Base-by-base conservation (phyloP, 345 rosid species). In the Pistacia atlantica region DNA sequence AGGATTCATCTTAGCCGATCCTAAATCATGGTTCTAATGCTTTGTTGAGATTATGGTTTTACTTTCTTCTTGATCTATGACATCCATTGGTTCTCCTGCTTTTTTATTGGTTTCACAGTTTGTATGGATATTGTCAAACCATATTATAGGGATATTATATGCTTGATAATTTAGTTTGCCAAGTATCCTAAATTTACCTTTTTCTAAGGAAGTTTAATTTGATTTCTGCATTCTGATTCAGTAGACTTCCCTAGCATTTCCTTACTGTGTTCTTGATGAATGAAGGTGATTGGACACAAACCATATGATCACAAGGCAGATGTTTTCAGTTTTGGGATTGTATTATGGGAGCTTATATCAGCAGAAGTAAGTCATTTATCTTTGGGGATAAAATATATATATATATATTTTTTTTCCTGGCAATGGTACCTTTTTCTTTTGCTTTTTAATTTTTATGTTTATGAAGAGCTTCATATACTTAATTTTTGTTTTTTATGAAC, bases 211-310 rank as follows among this genome's bases (percentile, higher is more conserved):
- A 56, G 57, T 45, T 37, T 65, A 10, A 35, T 75, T 49, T 75
- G 57, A 60, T 65, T 64, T 68, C 46, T 74, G 56, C 56, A 22
- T 28, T 63, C 55, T 42, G 20, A 28, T 48, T 17, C 20, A 37
- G 37, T 37, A 79, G 38, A 61, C 14, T 60, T 63, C 68, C 71
- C 33, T 61, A 4, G 52, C 18, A 45, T 70, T 55, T 57, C 45
- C 60, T 83, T 46, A 77, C 58, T 20, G 52, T 31, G 55, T 71
- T 62, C 75, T 80, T 83, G 54, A 45, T 81, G 79, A 79, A 75
- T 82, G 86, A 79, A 96, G 99, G 99, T 96, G 69, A 93, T 96
- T 76, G 97, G 90, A 79, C 99, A 96, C 89, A 90, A 84, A 78
- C 93, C 92, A 28, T 93, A 96, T 72, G 94, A 96, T 86, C 88